Evolutionary conservation across 192 early-diverging fungal genomes (phyloP), one percentile per base, ranked within the genome.

Genomic region (Spizellomyces sp.): DNA sequence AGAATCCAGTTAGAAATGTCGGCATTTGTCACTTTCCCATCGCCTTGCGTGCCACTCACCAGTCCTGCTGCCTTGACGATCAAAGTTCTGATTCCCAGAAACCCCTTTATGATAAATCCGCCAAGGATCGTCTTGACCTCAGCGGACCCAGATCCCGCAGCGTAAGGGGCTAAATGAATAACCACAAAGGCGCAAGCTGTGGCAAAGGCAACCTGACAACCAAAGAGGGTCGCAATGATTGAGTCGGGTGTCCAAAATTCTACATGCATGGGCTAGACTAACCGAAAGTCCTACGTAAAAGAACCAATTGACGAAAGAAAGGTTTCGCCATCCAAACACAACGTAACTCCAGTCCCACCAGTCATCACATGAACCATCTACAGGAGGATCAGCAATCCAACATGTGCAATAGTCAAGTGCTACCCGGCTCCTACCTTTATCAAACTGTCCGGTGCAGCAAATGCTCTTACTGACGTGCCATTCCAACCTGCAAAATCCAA

Each of bases 381-480:
- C 6, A 57, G 9, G 45, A 54, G 58, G 50, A 21, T 21, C 21
- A 45, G 54, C n/a, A 21, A 57, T 57, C 14, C 8, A 9, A 58
- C 5, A 41, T 15, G 4, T 6, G 3, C 14, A 6, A 15, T 41
- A 62, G 60, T 15, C 5, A 17, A 15, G 0, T 62, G 27, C 27
- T 36, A 2, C 0, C 27, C 27, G 27, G 60, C 60, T 52, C 66
- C 62, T 73, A 88, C 89, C 86, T 75, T 83, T 76, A 64, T 82
- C 70, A 64, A 87, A 80, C 44, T 89, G 62, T 5, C 68, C 75
- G 17, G 72, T 80, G 77, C 96, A 98, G 79, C 96, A 98, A 73
- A 96, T 95, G 76, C 91, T 92, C 71, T 91, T 89, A 73, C 92
- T 93, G 21, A 97, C 75, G 88, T 95, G 96, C 94, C 95, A 95